A percentile compares a stretch with the other conserved stretches of the same genome.
Conservation (phyloP, 2,329 filamentous ascomycete genomes). For the Dactylonectria estremocensis region DNA sequence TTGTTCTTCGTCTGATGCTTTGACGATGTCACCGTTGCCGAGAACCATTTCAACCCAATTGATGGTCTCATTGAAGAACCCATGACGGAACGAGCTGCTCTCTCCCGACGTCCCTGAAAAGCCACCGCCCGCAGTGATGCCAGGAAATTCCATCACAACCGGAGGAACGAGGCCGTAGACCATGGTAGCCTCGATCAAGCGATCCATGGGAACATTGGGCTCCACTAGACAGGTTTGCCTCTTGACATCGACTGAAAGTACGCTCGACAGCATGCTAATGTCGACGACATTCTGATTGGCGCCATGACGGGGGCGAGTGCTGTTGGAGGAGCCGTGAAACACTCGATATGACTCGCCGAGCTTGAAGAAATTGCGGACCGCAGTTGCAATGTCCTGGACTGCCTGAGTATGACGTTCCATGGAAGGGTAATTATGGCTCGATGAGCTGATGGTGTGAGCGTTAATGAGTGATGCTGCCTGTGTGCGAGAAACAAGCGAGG, state of each 20-base stretch:
- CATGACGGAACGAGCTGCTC: conserved; percentile 76
- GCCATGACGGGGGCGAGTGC: conserved; percentile 68
- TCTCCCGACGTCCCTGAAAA: conserved; percentile 78
- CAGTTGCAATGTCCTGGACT: conserved; percentile 59
- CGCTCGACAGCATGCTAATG: conserved; percentile 39
- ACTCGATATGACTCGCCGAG: conserved; percentile 74
- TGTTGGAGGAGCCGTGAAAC: conserved; percentile 81
- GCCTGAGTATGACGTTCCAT: conserved; percentile 65
- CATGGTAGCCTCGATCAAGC: conserved; percentile 71
- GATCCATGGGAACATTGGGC: conserved; percentile 79
- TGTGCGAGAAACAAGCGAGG: not conserved
- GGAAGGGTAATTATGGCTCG: too few species aligned
- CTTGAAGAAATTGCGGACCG: conserved; percentile 61
- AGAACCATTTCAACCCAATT: conserved; percentile 75
- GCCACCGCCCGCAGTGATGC: conserved; percentile 78
- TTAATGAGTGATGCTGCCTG: not conserved
- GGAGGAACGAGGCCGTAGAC: conserved; percentile 70
- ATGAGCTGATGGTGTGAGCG: not conserved
- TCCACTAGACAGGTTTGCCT: conserved; percentile 64
- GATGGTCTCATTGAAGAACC: conserved; percentile 76
- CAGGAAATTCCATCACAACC: conserved; percentile 81
- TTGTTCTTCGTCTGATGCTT: conserved; percentile 61
- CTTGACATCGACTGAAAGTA: conserved; percentile 29
- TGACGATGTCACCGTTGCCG: conserved; percentile 69
- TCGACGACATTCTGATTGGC: conserved; percentile 38